Evolutionary conservation across 176 grass and related monocot species (phyloP).

Genomic region (Aegilops umbellulata): DNA sequence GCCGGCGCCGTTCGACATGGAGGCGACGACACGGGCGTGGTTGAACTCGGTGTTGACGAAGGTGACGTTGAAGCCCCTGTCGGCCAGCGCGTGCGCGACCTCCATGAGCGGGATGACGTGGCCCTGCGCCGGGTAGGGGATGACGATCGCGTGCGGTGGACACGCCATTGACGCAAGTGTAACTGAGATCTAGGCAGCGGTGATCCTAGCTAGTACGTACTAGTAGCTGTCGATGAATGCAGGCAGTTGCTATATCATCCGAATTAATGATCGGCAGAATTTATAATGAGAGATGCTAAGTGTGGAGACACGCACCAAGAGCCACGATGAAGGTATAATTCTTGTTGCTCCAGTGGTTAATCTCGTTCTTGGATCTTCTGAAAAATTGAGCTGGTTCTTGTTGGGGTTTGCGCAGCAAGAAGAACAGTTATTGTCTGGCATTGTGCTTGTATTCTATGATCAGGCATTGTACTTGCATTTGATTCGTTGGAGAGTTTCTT

Average conservation of each 20-base stretch:
- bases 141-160: slow-evolving; percentile 28
- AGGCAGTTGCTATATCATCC: no score
- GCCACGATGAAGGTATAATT: background rate
- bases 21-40: slow-evolving; percentile 36
- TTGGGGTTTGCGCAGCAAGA: background rate
- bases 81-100: slow-evolving; percentile 37
- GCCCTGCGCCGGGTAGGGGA: slow-evolving; percentile 56
- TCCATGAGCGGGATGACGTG: slow-evolving; percentile 66
- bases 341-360: background rate
- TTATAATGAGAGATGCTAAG: no score
- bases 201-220: no score
- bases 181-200: background rate
- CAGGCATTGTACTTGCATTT: background rate
- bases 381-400: background rate
- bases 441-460: background rate
- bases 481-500: background rate
- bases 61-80: slow-evolving; percentile 50
- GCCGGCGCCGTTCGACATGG: background rate
- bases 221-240: no score
- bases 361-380: background rate
- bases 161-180: background rate
- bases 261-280: background rate
- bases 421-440: background rate
- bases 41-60: slow-evolving; percentile 68
- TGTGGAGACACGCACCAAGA: no score